A percentile compares a stretch with the other conserved stretches of the same genome.
Evolutionary conservation across 2,329 filamentous ascomycete genomes (phyloP).

Genomic region (Scleromitrula shiraiana): DNA sequence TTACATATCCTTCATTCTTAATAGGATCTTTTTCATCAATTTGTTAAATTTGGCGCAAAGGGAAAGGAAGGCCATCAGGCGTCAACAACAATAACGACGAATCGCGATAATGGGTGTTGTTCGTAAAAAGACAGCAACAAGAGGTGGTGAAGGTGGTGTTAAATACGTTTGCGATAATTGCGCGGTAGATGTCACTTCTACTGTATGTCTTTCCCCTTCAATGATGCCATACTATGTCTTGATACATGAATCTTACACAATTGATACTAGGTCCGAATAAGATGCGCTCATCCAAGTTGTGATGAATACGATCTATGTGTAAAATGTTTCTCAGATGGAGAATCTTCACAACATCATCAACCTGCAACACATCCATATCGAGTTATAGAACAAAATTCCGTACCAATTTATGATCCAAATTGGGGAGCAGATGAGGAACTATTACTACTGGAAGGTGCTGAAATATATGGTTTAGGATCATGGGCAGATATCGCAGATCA

Average conservation of each 20-base stretch:
- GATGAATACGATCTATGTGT: conserved; percentile 97
- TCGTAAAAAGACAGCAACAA: conserved; percentile 84
- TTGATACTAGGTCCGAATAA: conserved; percentile 70
- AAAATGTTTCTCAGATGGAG: conserved; percentile 80
- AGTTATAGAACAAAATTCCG: conserved; percentile 97
- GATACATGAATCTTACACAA: conserved; percentile 3
- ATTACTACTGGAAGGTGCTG: conserved; percentile 84
- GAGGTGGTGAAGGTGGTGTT: conserved; percentile 78
- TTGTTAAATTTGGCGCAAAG: conserved; percentile 4
- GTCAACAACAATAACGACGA: not conserved
- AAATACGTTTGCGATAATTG: conserved; percentile 98
- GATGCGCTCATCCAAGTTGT: conserved; percentile 70
- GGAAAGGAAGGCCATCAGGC: too few species aligned
- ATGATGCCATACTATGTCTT: not conserved
- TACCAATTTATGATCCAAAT: conserved; percentile 88
- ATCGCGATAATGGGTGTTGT: conserved; percentile 71
- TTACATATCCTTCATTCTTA: not conserved
- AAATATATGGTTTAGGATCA: conserved; percentile 91
- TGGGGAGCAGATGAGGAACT: conserved; percentile 98
- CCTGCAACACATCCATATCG: conserved; percentile 80
- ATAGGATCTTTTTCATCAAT: not conserved
- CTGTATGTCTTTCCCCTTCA: conserved; percentile 50
- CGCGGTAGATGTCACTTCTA: conserved; percentile 93
- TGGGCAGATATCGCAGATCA: conserved; percentile 98
- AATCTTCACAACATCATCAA: conserved; percentile 74